Conservation (phyloP, 202 grass and related monocot genomes). For the Saccharum hybrid region DNA sequence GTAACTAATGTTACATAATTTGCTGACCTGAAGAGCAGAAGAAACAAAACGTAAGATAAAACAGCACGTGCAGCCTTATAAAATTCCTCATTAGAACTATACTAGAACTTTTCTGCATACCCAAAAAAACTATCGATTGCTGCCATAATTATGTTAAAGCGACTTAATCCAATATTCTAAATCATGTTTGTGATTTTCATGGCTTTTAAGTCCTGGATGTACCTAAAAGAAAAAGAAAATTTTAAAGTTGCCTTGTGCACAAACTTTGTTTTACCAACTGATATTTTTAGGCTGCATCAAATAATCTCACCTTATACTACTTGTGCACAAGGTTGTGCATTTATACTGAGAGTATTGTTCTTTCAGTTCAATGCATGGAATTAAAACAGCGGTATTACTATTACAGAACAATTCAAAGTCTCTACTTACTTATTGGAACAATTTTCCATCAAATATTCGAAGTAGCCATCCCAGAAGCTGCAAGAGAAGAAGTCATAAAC, state of each 20-base stretch:
- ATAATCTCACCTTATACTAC: constrained; percentile 24
- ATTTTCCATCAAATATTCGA: constrained; percentile 97
- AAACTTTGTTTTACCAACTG: constrained; percentile 5
- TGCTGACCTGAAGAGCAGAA: constrained; percentile 67
- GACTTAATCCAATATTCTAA: constrained; percentile 27
- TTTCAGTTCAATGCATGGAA: constrained; percentile 32
- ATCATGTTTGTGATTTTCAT: constrained; percentile 20
- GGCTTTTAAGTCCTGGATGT: constrained; percentile 1
- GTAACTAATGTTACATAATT: constrained; percentile 94
- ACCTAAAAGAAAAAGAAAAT: background rate
- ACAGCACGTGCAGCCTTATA: constrained; percentile 9
- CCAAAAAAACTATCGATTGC: constrained; percentile 15
- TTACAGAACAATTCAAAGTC: constrained; percentile 26
- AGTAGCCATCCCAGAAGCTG: constrained; percentile 99
- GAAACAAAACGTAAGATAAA: constrained; percentile 41
- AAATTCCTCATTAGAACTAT: constrained; percentile 9
- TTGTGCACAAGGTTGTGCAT: constrained; percentile 1
- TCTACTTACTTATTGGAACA: constrained; percentile 86
- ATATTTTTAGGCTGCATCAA: constrained; percentile 27
- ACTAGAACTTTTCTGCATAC: constrained; percentile 36
- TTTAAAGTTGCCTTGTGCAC: constrained; percentile 7
- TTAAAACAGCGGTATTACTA: constrained; percentile 9
- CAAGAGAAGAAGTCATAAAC: constrained; percentile 48
- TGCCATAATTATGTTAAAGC: constrained; percentile 30
- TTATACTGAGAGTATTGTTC: background rate